Evolutionary conservation across 2,329 filamentous ascomycete species (phyloP), one percentile per base, ranked within the genome.

Genomic region (Aspergillus versicolor): DNA sequence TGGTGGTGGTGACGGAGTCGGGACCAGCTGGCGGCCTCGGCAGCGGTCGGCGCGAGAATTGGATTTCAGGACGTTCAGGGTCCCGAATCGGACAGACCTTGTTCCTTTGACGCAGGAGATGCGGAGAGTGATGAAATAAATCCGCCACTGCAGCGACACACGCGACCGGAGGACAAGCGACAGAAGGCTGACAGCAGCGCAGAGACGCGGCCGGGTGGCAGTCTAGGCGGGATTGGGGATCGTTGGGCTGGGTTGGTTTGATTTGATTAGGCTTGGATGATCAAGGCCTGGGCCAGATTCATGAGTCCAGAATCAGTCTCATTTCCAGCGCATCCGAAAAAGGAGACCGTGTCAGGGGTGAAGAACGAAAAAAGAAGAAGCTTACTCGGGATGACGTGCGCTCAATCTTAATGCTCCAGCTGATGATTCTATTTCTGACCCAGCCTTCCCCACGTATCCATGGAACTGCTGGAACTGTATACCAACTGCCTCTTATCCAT

Each of bases 11-110:
- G 61, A 61, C 61, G 61, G 63, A 48, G 65, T 59, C 61, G 61
- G 63, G 67, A 62, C 68, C 68, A 70, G 66, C 65, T 69, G 66
- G 69, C 60, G 68, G 67, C 66, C 68, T 70, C 63, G 64, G 65
- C 61, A 64, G 57, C 50, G 52, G 54, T 59, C 57, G 57, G 61
- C 61, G 57, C 57, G 58, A 49, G 52, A 47, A 47, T 56, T 27
- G 37, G 32, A 48, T 57, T 58, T 52, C 50, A 38, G 37, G 15
- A 42, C 37, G 43, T 50, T 49, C 44, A 34, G 44, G 44, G 37
- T 27, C 48, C 37, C 17, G 13, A 6, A n/a, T 37, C 45, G 45
- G 52, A 37, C 48, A 24, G 42, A 40, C 37, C 34, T 37, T n/a
- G 34, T 37, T 48, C 38, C 53, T 42, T 57, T 30, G 44, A 49